phyloP scores from a whole-genome alignment of 306 rosid species.

The Malus asiatica region DNA sequence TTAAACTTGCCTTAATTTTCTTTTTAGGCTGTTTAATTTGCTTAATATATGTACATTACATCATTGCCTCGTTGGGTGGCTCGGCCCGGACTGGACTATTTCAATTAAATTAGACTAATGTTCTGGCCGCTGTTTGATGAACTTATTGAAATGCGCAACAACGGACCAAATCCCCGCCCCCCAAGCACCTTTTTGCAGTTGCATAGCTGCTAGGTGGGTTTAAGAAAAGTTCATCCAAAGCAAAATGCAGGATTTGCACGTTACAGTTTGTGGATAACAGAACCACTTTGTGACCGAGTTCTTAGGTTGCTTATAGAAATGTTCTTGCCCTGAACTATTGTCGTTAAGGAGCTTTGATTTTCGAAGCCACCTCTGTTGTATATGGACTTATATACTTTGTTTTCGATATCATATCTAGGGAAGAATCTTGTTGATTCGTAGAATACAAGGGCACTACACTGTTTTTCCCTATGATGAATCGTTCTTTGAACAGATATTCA shows the following conservation, averaged over 20 bases:
- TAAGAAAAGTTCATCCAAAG: neutral
- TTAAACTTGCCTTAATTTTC: neutral
- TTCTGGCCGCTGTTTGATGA: neutral
- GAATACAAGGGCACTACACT: neutral
- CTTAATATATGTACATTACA: neutral
- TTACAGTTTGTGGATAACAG: neutral
- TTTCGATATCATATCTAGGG: neutral
- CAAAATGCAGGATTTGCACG: neutral
- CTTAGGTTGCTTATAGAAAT: neutral
- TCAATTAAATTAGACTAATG: neutral
- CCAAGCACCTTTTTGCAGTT: neutral
- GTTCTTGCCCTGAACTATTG: neutral
- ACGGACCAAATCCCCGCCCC: neutral
- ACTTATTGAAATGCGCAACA: neutral
- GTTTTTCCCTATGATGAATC: constrained; percentile 7
- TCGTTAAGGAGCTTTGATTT: neutral
- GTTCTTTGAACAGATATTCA: constrained; percentile 50
- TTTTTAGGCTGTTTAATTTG: neutral
- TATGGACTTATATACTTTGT: neutral
- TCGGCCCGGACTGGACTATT: neutral
- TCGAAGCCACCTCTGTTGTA: neutral
- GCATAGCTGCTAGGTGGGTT: neutral
- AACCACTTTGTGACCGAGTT: neutral
- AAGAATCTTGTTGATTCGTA: neutral
- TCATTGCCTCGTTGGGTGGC: neutral